phyloP scores from a whole-genome alignment of 345 rosid genomes.

The Euphorbia tirucalli region DNA sequence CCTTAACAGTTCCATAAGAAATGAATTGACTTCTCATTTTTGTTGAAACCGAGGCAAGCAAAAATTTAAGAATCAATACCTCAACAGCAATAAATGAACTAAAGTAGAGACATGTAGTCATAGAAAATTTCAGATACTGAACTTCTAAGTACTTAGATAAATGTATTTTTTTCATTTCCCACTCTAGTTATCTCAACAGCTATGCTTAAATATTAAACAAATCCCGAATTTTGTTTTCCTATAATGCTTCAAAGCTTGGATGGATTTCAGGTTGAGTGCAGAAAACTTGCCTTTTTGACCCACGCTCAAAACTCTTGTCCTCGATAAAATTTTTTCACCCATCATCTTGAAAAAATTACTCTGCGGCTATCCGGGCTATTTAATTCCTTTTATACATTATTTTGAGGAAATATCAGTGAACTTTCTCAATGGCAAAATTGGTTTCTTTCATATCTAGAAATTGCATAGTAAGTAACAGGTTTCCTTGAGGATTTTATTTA shows the following conservation, averaged over 20 bases:
- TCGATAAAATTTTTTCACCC: neutral
- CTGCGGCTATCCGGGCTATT: neutral
- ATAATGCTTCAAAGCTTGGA: neutral
- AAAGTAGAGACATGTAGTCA: neutral
- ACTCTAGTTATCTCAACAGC: neutral
- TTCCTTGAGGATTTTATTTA: too few species aligned
- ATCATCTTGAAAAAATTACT: too few species aligned
- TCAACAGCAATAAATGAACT: neutral
- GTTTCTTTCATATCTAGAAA: too few species aligned
- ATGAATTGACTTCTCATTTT: neutral
- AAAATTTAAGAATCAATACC: neutral
- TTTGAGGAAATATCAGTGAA: too few species aligned
- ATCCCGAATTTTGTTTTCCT: neutral
- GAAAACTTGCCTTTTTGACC: too few species aligned
- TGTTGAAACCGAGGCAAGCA: neutral
- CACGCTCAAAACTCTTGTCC: neutral
- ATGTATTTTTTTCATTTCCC: neutral
- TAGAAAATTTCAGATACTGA: neutral
- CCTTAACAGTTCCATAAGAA: neutral
- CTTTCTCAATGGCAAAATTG: too few species aligned
- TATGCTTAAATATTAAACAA: too few species aligned
- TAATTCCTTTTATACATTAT: neutral
- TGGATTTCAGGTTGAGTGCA: neutral
- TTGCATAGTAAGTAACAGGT: too few species aligned
- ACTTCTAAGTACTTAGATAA: neutral